Base-by-base conservation (phyloP, 169 alveolate genomes). In the Plasmodium vivax region DNA sequence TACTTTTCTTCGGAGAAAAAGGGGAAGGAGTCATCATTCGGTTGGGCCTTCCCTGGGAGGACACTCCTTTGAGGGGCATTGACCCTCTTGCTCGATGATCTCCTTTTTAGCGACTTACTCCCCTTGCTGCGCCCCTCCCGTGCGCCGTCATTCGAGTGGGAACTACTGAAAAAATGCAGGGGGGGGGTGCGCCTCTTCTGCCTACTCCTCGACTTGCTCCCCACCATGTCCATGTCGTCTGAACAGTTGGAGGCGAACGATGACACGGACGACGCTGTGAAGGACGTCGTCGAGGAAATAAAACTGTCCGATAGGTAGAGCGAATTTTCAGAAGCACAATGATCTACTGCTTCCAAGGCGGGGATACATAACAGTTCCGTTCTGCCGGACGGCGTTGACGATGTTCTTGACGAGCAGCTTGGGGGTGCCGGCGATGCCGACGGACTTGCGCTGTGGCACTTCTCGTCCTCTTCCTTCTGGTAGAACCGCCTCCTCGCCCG, bases 231-330 rank as follows among this genome's bases (percentile, higher is more conserved):
- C 27, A 27, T 38, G 32, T 27, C 16, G 12, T 90, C 41, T 27
- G 81, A 74, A 27, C n/a, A 80, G 16, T 81, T 45, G 6, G 54
- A 41, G n/a, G 19, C 34, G 12, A 51, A 32, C 3, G 92, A 72
- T 56, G 75, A 90, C 38, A 68, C 41, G 12, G 94, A 79, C 2
- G 94, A 90, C 12, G 94, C 30, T 34, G 75, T n/a, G 54, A 16
- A 41, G 62, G 77, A 45, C 3, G 84, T 23, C 2, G 93, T 34
- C 4, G 83, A 36, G n/a, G 93, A 72, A 74, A 38, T 34, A 74
- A 34, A 38, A 68, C 81, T 9, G 62, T 47, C 82, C 80, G 87
- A 75, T 47, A 54, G 23, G 36, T 38, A 27, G 12, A 32, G 45
- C 45, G 82, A 56, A 87, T 51, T 82, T 6, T 80, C 62, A 14